These are phyloP conservation scores for Penicillium crystallinum DNA, from an alignment of 495 filamentous ascomycete genomes.

Conservation along the genomic window DNA sequence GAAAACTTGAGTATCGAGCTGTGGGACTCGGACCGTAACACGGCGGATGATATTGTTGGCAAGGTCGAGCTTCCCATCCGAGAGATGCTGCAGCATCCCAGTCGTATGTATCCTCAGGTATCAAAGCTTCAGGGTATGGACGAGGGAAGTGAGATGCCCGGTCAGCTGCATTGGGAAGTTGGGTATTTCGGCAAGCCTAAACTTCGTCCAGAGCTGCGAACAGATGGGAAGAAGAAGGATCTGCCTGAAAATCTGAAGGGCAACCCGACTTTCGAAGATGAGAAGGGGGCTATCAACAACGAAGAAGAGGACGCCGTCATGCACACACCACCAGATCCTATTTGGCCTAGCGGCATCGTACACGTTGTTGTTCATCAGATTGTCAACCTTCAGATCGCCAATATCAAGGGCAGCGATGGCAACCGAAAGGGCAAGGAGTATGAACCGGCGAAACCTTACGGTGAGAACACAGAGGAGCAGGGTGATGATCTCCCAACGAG, in stretches of 20 bases:
- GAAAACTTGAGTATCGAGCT: slow-evolving; percentile 91
- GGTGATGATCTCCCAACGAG: slow-evolving; percentile 72
- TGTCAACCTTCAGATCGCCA: slow-evolving; percentile 83
- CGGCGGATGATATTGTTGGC: slow-evolving; percentile 88
- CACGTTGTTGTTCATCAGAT: slow-evolving; percentile 87
- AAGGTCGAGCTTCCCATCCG: slow-evolving; percentile 91
- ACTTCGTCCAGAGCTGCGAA: slow-evolving; percentile 73
- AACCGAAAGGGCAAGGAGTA: slow-evolving; percentile 76
- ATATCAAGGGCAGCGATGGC: slow-evolving; percentile 56
- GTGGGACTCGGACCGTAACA: slow-evolving; percentile 87
- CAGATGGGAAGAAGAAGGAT: slow-evolving; percentile 75
- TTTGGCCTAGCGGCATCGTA: slow-evolving; percentile 87
- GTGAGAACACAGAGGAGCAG: slow-evolving; percentile 76
- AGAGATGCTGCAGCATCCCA: slow-evolving; percentile 89
- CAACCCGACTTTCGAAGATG: slow-evolving; percentile 76
- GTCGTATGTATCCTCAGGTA: slow-evolving; percentile 86
- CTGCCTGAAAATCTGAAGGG: slow-evolving; percentile 68
- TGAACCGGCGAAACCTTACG: slow-evolving; percentile 82
- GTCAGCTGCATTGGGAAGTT: slow-evolving; percentile 91
- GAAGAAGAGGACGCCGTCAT: slow-evolving; percentile 75
- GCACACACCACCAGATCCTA: slow-evolving; percentile 86
- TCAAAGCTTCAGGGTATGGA: slow-evolving; percentile 78
- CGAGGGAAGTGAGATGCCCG: slow-evolving; percentile 82
- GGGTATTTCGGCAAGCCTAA: slow-evolving; percentile 89
- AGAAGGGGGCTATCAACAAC: slow-evolving; percentile 73